Evolutionary conservation across 768 basidiomycete species (phyloP), one percentile per base, ranked within the genome.

Genomic region (Tricholoma flavovirens): DNA sequence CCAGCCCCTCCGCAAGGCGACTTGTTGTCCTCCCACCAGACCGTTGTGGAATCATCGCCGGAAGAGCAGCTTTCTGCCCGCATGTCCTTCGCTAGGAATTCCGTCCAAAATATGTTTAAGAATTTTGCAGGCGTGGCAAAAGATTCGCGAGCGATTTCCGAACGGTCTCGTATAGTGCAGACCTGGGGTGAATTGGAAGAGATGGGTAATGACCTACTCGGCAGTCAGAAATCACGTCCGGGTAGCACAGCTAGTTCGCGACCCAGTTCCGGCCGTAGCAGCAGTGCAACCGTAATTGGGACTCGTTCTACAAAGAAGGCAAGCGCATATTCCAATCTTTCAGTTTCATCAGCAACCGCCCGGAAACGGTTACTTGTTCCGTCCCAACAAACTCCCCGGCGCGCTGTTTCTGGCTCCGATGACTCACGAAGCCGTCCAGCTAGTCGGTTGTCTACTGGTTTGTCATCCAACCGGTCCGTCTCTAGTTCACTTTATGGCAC

Each of bases 121-220:
- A 70, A 68, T 21, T 77, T 78, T 30, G 63, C 68, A 15, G 50
- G 67, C 1, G 73, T 90, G 11, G 62, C 74, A 2, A 74, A 83
- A 55, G 92, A 94, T 69, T 57, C 69, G 19, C 80, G 91, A 35
- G 85, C 83, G 6, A 65, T 70, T 15, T 67, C 75, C 5, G 90
- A 94, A 66, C 74, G 77, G 45, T 72, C 75, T 5, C 81, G 91
- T n/a, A 73, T 92, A 38, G 71, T 81, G 42, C 90, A 93, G 68
- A 88, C 89, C 1, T 93, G 88, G 88, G 68, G 66, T 19, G 92
- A 95, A 70, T 72, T 94, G 40, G 80, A 84, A 60, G 88, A 90
- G 17, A 93, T 94, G 91, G 83, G 78, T 35, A 77, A 76, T 45
- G 91, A 93, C 58, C 79, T 80, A 36, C 69, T 90, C 12, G 71